Evolutionary conservation across 305 asterid genomes (phyloP).

Genomic region (Solanum hybrid): DNA sequence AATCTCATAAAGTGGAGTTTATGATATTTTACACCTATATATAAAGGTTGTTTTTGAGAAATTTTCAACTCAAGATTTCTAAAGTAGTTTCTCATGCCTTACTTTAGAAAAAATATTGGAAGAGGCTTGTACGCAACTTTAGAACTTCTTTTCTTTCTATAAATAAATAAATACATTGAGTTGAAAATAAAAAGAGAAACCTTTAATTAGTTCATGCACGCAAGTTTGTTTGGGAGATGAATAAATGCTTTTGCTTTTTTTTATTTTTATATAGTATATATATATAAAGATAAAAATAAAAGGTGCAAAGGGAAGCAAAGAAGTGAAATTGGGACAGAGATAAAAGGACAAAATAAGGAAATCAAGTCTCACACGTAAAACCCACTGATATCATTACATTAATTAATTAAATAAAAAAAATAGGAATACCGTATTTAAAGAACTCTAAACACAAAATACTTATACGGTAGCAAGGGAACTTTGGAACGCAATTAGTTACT

Average conservation of each 20-base stretch:
- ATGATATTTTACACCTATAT: not conserved
- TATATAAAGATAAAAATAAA: not conserved
- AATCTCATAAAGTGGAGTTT: not conserved
- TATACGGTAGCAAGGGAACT: not conserved
- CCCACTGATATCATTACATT: not conserved
- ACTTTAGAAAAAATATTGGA: not conserved
- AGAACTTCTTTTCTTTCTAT: not conserved
- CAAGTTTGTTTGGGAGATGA: not conserved
- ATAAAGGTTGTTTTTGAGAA: not conserved
- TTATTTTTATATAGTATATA: too few species aligned
- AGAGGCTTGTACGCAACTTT: not conserved
- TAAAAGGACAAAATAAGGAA: not conserved
- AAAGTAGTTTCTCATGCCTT: not conserved
- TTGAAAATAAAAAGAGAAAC: not conserved
- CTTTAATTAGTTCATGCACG: not conserved
- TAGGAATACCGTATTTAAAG: not conserved
- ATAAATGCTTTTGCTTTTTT: not conserved
- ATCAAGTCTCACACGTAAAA: not conserved
- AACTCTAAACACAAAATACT: not conserved
- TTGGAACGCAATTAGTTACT: not conserved
- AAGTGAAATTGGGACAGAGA: not conserved
- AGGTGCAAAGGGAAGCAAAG: not conserved
- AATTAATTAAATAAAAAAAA: not conserved
- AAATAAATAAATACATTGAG: not conserved
- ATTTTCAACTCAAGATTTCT: not conserved